phyloP scores from a whole-genome alignment of 1,284 basidiomycete species.

The Ceratobasidium theobromae region DNA sequence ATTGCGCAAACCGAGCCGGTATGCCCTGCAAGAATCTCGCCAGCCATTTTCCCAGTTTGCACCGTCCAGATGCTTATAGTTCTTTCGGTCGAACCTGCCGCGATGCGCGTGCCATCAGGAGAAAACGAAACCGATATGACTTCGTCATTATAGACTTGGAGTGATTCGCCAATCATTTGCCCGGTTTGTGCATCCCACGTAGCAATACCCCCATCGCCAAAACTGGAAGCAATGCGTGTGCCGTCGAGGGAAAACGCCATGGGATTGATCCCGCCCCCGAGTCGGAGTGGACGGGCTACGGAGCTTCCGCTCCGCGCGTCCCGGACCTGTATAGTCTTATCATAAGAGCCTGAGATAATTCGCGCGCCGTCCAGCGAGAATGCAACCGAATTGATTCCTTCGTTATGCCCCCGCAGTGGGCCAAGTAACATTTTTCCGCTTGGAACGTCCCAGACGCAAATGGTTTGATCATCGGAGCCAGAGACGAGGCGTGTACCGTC shows the following conservation, averaged over 20 bases:
- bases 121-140: too few relatives aligned
- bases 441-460: constrained; percentile 5
- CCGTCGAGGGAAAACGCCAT: background rate
- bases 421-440: background rate
- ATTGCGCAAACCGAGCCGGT: too few relatives aligned
- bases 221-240: background rate
- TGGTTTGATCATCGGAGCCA: background rate
- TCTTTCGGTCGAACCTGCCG: constrained; percentile 28
- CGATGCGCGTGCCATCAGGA: constrained; percentile 31
- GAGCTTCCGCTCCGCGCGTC: background rate
- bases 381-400: background rate
- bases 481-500: constrained; percentile 2
- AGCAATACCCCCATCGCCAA: too few relatives aligned
- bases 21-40: background rate
- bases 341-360: constrained; percentile 28
- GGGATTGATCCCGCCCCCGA: background rate
- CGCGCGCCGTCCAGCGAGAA: constrained; percentile 29
- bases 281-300: background rate
- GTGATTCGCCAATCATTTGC: too few relatives aligned
- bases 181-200: too few relatives aligned
- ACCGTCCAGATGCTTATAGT: background rate
- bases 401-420: background rate
- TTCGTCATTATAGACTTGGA: too few relatives aligned
- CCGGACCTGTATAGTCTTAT: constrained; percentile 27
- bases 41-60: background rate